phyloP scores from a whole-genome alignment of 345 rosid species.

The Eucalyptus lansdowneana region DNA sequence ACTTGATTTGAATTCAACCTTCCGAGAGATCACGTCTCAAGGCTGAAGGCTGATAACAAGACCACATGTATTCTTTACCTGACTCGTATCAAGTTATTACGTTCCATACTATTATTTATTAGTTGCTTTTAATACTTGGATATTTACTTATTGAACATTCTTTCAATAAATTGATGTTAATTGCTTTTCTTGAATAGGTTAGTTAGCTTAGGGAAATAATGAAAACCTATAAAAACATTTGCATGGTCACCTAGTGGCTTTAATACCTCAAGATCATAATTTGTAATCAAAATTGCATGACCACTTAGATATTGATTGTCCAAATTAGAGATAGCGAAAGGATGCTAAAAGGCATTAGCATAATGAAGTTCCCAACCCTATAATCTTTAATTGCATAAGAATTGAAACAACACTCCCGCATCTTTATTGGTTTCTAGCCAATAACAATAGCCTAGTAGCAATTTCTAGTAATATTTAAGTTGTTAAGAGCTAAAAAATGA shows the following conservation, averaged over 20 bases:
- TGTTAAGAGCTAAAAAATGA: no score
- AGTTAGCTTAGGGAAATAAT: background rate
- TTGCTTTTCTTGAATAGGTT: background rate
- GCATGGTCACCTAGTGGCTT: background rate
- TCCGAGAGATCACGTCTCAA: background rate
- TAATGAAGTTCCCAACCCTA: background rate
- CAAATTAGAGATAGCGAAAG: background rate
- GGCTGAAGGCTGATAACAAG: background rate
- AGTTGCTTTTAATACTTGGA: background rate
- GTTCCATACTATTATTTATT: no score
- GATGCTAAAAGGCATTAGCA: background rate
- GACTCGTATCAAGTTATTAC: background rate
- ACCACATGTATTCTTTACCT: background rate
- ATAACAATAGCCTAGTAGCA: no score
- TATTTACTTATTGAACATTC: background rate
- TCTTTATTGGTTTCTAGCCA: background rate
- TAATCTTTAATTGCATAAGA: background rate
- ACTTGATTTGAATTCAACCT: background rate
- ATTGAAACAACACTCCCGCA: fast-evolving
- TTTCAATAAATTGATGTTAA: background rate
- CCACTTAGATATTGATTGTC: fast-evolving
- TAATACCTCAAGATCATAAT: background rate
- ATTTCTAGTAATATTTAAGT: no score
- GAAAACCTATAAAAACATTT: no score
- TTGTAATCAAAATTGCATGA: background rate